phyloP scores from a whole-genome alignment of 2,329 filamentous ascomycete genomes.

The Ophiostoma perfectum region DNA sequence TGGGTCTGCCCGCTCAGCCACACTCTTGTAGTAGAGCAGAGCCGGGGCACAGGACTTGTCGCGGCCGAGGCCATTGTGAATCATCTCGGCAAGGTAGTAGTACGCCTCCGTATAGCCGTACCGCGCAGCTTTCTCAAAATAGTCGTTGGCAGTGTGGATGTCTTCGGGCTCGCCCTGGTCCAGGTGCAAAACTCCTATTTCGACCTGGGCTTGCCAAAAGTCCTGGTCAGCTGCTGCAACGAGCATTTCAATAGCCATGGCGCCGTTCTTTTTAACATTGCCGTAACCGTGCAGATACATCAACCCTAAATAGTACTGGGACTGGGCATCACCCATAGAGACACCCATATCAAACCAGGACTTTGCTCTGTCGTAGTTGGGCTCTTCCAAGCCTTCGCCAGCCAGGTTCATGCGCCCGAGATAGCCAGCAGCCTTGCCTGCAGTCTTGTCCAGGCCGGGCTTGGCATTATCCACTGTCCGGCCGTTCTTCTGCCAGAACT shows the following conservation, averaged over 20 bases:
- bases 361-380: slow-evolving; percentile 67
- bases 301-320: slow-evolving; percentile 76
- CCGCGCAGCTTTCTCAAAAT: slow-evolving; percentile 79
- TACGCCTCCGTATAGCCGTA: slow-evolving; percentile 83
- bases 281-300: slow-evolving; percentile 76
- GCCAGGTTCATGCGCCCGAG: slow-evolving; percentile 85
- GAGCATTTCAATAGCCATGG: slow-evolving; percentile 69
- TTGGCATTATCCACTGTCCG: slow-evolving; percentile 65
- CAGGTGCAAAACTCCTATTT: slow-evolving; percentile 76
- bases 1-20: slow-evolving; percentile 66
- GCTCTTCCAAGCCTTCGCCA: slow-evolving; percentile 73
- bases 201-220: slow-evolving; percentile 71
- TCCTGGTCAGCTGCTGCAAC: slow-evolving; percentile 76
- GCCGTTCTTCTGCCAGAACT: slow-evolving; percentile 79
- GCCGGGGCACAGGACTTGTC: slow-evolving; percentile 74
- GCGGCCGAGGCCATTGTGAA: slow-evolving; percentile 70
- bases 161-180: slow-evolving; percentile 71
- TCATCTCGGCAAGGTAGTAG: slow-evolving; percentile 88
- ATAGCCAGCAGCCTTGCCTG: slow-evolving; percentile 77
- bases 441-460: slow-evolving; percentile 67
- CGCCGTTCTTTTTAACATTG: slow-evolving; percentile 56
- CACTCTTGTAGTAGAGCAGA: slow-evolving; percentile 74
- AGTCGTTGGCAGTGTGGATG: slow-evolving; percentile 69
- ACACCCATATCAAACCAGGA: slow-evolving; percentile 81
- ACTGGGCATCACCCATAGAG: slow-evolving; percentile 69